Evolutionary conservation across 192 early-diverging fungal genomes (phyloP).

Genomic region (Mortierella alpina): DNA sequence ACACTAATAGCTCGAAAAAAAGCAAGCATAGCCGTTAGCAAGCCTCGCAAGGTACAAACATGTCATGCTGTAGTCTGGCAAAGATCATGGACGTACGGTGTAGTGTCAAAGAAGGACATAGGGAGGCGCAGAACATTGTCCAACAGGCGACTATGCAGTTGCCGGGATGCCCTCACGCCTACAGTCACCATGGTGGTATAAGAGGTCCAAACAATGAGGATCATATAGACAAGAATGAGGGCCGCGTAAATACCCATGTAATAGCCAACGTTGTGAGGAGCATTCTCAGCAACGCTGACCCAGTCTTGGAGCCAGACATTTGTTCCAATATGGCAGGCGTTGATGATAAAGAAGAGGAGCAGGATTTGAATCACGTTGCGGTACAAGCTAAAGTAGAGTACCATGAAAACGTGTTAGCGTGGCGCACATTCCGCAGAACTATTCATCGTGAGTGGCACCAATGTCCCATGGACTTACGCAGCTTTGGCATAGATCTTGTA

Average conservation of each 20-base stretch:
- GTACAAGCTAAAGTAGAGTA: constrained; percentile 8
- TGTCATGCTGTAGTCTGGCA: background rate
- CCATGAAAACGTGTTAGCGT: constrained; percentile 28
- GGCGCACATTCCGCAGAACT: constrained; percentile 26
- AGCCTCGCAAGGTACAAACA: background rate
- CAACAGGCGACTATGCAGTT: constrained; percentile 51
- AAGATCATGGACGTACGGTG: constrained; percentile 38
- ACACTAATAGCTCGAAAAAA: constrained; percentile 58
- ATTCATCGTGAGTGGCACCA: constrained; percentile 14
- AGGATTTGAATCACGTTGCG: constrained; percentile 2
- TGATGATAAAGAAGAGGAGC: constrained; percentile 11
- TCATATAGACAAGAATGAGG: constrained; percentile 28
- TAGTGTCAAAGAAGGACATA: constrained; percentile 41
- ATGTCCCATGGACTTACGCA: constrained; percentile 52
- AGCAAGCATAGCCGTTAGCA: background rate
- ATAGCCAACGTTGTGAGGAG: constrained; percentile 28
- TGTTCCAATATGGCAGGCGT: constrained; percentile 21
- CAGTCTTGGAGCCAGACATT: constrained; percentile 25
- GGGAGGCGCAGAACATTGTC: constrained; percentile 28
- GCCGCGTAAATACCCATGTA: constrained; percentile 47
- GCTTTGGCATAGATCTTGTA: constrained; percentile 83
- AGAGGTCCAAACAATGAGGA: constrained; percentile 27
- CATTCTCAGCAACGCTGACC: constrained; percentile 1
- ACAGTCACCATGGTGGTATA: constrained; percentile 33
- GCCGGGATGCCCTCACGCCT: constrained; percentile 39